Evolutionary conservation across 257 asterid genomes (phyloP).

Genomic region (Cruciata laevipes): DNA sequence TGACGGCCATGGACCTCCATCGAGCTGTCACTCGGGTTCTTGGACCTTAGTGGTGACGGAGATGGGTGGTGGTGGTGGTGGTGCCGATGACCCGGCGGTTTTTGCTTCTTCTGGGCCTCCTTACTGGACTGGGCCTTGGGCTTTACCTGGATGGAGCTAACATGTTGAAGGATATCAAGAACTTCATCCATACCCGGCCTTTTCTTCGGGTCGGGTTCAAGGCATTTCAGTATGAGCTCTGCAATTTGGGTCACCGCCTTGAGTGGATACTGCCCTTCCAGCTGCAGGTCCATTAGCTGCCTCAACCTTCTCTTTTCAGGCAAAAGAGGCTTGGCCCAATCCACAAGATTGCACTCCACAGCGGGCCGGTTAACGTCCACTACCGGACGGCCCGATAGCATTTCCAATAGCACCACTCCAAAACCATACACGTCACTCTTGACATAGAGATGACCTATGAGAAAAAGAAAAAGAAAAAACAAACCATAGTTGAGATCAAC

Average conservation of each 20-base stretch:
- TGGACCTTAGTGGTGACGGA: slow-evolving; percentile 17
- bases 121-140: slow-evolving; percentile 16
- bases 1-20: slow-evolving; percentile 6
- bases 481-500: slow-evolving; percentile 1
- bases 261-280: slow-evolving; percentile 50
- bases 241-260: slow-evolving; percentile 37
- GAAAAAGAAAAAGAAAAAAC: no score
- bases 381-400: slow-evolving; percentile 58
- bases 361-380: slow-evolving; percentile 56
- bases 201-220: slow-evolving; percentile 58
- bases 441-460: slow-evolving; percentile 71
- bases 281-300: slow-evolving; percentile 57
- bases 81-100: slow-evolving; percentile 11
- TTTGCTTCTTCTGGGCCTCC: not conserved
- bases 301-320: slow-evolving; percentile 49
- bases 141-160: slow-evolving; percentile 24
- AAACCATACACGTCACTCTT: slow-evolving; percentile 86
- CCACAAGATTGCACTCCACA: slow-evolving; percentile 48
- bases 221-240: slow-evolving; percentile 40
- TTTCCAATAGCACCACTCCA: slow-evolving; percentile 68
- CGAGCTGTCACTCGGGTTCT: slow-evolving; percentile 19
- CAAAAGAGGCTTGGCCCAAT: slow-evolving; percentile 71
- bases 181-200: slow-evolving; percentile 64
- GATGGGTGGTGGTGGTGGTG: slow-evolving; percentile 1
- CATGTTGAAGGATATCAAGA: slow-evolving; percentile 31